Conservation (phyloP, 805 yeast genomes). For the Schwanniomyces sp. region DNA sequence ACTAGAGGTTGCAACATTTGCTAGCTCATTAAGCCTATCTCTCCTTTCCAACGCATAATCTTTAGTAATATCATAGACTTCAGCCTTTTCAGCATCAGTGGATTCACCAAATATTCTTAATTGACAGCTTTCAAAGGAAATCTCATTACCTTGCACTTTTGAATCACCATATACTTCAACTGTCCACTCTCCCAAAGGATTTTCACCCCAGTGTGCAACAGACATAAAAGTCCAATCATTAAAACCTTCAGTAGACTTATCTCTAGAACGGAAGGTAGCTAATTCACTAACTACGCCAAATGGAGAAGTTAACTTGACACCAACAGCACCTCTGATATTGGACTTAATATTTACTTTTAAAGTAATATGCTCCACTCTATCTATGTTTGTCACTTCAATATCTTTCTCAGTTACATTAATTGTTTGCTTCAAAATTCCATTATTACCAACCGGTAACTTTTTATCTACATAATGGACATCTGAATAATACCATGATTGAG, state of each 20-base stretch:
- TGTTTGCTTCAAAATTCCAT: slow-evolving; percentile 22
- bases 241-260: slow-evolving; percentile 59
- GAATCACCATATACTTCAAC: slow-evolving; percentile 53
- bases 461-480: slow-evolving; percentile 37
- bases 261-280: slow-evolving; percentile 66
- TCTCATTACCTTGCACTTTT: slow-evolving; percentile 30
- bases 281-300: slow-evolving; percentile 69
- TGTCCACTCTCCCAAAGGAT: slow-evolving; percentile 80
- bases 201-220: slow-evolving; percentile 97
- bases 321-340: slow-evolving; percentile 65
- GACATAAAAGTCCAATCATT: slow-evolving; percentile 89
- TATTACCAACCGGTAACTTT: slow-evolving; percentile 11
- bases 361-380: slow-evolving; percentile 81
- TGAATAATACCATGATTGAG: slow-evolving; percentile 79
- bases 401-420: slow-evolving; percentile 47
- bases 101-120: slow-evolving; percentile 81
- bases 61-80: slow-evolving; percentile 49
- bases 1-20: slow-evolving; percentile 5
- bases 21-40: slow-evolving; percentile 19
- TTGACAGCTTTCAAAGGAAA: slow-evolving; percentile 65
- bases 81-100: slow-evolving; percentile 61
- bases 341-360: slow-evolving; percentile 73
- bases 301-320: slow-evolving; percentile 71
- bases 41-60: slow-evolving; percentile 45
- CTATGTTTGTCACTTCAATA: slow-evolving; percentile 58